phyloP scores from a whole-genome alignment of 2,329 filamentous ascomycete species.

The Ceratocystis ficicola region DNA sequence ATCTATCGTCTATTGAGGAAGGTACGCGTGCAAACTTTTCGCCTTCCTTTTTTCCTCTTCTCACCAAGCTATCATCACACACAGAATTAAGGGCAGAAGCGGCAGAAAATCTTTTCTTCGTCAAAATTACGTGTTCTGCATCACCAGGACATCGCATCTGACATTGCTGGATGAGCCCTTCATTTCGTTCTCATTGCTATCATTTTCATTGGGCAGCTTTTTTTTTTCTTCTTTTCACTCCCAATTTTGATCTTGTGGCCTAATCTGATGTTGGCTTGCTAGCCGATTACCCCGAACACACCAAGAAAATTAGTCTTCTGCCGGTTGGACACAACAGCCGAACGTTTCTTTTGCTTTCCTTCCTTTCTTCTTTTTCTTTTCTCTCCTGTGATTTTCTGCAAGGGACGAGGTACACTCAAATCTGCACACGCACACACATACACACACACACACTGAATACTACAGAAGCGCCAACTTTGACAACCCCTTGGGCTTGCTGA shows the following conservation, averaged over 20 bases:
- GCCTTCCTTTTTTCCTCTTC: background rate
- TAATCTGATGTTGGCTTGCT: background rate
- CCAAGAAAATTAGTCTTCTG: background rate
- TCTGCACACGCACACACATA: too few relatives aligned
- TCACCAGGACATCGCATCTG: too few relatives aligned
- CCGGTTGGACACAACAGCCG: background rate
- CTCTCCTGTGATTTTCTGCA: too few relatives aligned
- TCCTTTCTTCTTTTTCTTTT: background rate
- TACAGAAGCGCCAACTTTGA: too few relatives aligned
- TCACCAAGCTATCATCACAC: background rate
- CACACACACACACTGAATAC: too few relatives aligned
- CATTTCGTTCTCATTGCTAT: background rate
- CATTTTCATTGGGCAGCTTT: background rate
- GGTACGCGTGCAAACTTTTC: background rate
- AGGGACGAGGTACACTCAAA: too few relatives aligned
- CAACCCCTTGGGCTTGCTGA: too few relatives aligned
- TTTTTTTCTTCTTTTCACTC: background rate
- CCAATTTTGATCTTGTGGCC: constrained; percentile 9
- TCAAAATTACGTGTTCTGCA: background rate
- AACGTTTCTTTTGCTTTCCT: background rate
- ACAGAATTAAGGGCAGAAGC: background rate
- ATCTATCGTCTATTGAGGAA: background rate
- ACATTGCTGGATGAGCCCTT: too few relatives aligned
- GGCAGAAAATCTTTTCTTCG: background rate
- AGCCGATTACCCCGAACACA: background rate